Evolutionary conservation across 164 flowering plant genomes (phyloP).

Genomic region (Vitis amurensis): DNA sequence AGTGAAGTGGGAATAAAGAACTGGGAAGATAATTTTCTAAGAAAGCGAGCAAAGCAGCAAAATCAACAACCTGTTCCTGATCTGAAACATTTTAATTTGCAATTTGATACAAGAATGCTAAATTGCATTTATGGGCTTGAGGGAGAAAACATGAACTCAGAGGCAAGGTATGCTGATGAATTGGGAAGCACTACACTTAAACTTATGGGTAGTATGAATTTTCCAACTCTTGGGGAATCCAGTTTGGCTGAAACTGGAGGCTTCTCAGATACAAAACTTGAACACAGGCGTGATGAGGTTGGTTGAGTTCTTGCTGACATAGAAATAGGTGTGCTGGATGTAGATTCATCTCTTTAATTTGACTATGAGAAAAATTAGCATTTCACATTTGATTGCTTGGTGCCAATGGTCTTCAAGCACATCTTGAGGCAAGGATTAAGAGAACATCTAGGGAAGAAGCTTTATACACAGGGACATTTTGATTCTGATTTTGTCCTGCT

Average conservation of each 20-base stretch:
- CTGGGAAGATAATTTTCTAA: conserved; percentile 22
- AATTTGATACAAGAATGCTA: conserved; percentile 18
- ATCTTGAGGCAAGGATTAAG: no score
- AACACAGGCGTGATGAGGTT: conserved; percentile 29
- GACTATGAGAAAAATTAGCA: no score
- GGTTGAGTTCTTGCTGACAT: conserved; percentile 12
- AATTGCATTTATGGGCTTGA: conserved; percentile 17
- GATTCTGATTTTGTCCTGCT: no score
- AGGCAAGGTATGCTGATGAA: conserved; percentile 15
- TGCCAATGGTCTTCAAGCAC: no score
- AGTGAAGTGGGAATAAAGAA: conserved; percentile 37
- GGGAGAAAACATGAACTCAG: conserved; percentile 13
- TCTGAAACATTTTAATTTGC: conserved; percentile 17
- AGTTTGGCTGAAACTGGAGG: conserved; percentile 10
- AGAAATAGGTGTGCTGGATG: background rate
- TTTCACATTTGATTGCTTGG: no score
- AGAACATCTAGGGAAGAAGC: no score
- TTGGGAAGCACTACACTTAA: background rate
- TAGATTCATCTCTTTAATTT: background rate
- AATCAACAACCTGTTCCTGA: conserved; percentile 17
- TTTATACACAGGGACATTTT: no score
- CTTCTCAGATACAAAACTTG: conserved; percentile 9
- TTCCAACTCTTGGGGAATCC: conserved; percentile 8
- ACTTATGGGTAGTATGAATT: no score
- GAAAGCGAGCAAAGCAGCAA: conserved; percentile 21